Percentiles rank a stretch among this genome's conserved stretches.
These are phyloP conservation scores for Leccinum insolens DNA, from an alignment of 1,284 basidiomycete species.

Conservation along the genomic window DNA sequence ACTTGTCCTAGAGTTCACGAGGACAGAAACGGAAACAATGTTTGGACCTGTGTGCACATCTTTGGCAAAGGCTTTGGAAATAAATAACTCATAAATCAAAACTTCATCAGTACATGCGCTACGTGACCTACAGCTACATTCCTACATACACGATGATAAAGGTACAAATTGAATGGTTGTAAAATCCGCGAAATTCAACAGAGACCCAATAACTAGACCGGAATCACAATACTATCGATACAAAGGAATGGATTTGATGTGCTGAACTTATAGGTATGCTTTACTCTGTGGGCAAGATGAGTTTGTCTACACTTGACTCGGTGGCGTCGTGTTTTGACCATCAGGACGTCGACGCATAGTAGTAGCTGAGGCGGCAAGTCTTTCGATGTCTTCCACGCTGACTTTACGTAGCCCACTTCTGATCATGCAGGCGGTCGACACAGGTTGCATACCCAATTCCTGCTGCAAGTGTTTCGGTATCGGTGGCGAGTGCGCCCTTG, in stretches of 20 bases:
- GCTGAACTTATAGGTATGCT: neutral
- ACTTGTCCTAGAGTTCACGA: neutral
- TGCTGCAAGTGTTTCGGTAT: neutral
- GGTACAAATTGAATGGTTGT: constrained; percentile 3
- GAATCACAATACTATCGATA: neutral
- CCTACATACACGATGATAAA: neutral
- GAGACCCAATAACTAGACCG: neutral
- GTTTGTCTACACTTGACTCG: constrained; percentile 1
- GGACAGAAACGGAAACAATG: constrained; percentile 22
- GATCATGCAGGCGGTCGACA: neutral
- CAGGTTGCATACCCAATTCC: neutral
- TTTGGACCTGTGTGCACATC: constrained; percentile 28
- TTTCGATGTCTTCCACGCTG: constrained; percentile 22
- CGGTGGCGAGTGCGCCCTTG: neutral
- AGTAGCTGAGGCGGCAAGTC: constrained; percentile 19
- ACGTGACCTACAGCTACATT: too few relatives aligned
- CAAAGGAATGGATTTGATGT: neutral
- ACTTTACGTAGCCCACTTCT: constrained; percentile 5
- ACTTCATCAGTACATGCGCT: neutral
- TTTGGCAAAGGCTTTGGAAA: constrained; percentile 32
- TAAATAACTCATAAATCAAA: constrained; percentile 21
- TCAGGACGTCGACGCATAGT: constrained; percentile 2
- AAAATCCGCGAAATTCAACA: constrained; percentile 5
- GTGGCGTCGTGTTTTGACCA: neutral
- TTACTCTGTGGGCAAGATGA: neutral